A percentile compares a stretch with the other conserved stretches of the same genome.
phyloP scores from a whole-genome alignment of 2,329 filamentous ascomycete species.

The Verticillium longisporum region DNA sequence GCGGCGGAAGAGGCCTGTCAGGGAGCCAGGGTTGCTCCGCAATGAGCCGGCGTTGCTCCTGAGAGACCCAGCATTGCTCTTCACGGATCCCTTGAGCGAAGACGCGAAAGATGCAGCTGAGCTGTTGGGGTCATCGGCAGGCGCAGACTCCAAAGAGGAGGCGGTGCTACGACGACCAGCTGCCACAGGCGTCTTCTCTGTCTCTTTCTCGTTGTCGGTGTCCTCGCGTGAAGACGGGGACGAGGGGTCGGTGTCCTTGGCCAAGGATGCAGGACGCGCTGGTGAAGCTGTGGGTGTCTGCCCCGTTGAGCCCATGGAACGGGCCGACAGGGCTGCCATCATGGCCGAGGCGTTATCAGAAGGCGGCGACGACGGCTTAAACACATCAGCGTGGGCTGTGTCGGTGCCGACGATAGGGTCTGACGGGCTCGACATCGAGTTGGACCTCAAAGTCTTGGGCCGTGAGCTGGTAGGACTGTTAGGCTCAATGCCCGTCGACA shows the following conservation, averaged over 20 bases:
- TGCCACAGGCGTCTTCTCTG: slow-evolving; percentile 18
- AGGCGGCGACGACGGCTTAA: slow-evolving; percentile 47
- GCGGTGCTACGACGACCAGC: slow-evolving; percentile 27
- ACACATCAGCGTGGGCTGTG: slow-evolving; percentile 57
- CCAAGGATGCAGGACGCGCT: slow-evolving; percentile 26
- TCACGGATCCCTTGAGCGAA: slow-evolving; percentile 24
- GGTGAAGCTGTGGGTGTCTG: slow-evolving; percentile 31
- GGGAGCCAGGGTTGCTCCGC: slow-evolving; percentile 23
- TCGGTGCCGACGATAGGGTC: slow-evolving; percentile 63
- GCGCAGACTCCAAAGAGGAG: slow-evolving; percentile 26
- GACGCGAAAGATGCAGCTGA: slow-evolving; percentile 5
- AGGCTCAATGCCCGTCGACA: slow-evolving; percentile 31
- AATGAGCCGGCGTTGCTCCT: slow-evolving; percentile 14
- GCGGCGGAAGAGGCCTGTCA: slow-evolving; percentile 32
- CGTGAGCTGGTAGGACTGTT: slow-evolving; percentile 23
- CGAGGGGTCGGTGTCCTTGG: slow-evolving; percentile 29
- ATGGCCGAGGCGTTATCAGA: slow-evolving; percentile 54
- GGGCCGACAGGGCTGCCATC: slow-evolving; percentile 63
- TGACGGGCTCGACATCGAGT: slow-evolving; percentile 55
- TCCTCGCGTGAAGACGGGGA: slow-evolving; percentile 41
- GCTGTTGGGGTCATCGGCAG: slow-evolving; percentile 21
- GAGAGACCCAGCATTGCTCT: slow-evolving; percentile 24
- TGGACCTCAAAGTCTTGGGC: slow-evolving; percentile 30
- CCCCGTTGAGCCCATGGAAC: slow-evolving; percentile 50
- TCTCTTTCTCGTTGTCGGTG: slow-evolving; percentile 28